Base-by-base conservation (phyloP, 345 rosid genomes). In the Acer saccharum region DNA sequence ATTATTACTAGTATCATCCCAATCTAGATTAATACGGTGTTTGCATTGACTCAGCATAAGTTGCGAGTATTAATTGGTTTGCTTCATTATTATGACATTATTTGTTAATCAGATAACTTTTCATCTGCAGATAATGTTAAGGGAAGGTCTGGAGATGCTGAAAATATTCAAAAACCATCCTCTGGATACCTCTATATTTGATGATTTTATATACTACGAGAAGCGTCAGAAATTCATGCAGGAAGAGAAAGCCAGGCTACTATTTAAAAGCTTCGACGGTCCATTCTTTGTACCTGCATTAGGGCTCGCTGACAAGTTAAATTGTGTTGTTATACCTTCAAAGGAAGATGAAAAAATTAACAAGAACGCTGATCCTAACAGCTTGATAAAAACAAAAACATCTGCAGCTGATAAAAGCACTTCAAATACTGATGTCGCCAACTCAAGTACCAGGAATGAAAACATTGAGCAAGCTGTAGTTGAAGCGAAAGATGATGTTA, bases 171-270 rank as follows among this genome's bases (percentile, higher is more conserved):
- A 91, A 87, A 80, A 69, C 74, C 88, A 91, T 46, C 50, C 75
- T 18, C 75, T 79, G 80, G 88, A 87, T 87, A 90, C 97, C 7
- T 92, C 97, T 32, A 55, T 95, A 69, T 86, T 95, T 23, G 97
- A 96, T 76, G 99, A 94, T 82, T 96, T 96, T 57, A 69, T 79
- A 84, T 96, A 85, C 64, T 96, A 96, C 48, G 99, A 96, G 83
- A 86, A 83, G 76, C 95, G 98, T 4, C 91, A 94, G 88, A 92
- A 87, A 81, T 71, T 88, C 76, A 88, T 96, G 92, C 91, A 84
- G 77, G 95, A 92, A 77, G 98, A 90, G 89, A 94, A 91, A 81
- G 86, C 82, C 52, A 86, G 89, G 79, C 74, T 77, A 61, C 52
- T 81, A 1, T 72, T 83, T 75, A 87, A 83, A 80, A 87, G 88